Conservation (phyloP, 305 asterid genomes). For the Fraxinus platypoda region DNA sequence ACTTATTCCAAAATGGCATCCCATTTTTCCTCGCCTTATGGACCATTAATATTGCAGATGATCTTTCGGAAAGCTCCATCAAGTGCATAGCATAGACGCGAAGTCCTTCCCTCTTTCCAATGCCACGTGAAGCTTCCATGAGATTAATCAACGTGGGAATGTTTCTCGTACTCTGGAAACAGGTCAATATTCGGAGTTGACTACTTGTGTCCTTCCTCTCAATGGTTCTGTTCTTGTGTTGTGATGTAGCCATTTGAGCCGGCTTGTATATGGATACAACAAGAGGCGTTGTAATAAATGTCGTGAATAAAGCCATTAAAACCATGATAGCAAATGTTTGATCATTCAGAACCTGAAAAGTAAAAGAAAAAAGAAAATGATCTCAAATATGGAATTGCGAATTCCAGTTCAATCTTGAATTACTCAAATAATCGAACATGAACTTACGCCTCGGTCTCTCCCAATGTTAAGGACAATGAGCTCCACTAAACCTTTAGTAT, state of each 20-base stretch:
- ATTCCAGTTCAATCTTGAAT: background rate
- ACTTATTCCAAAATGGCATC: conserved; percentile 72
- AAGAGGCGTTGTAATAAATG: conserved; percentile 75
- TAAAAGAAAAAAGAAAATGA: background rate
- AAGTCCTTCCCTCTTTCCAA: conserved; percentile 54
- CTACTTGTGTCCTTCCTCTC: conserved; percentile 46
- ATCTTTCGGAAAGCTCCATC: conserved; percentile 80
- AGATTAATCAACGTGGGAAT: conserved; percentile 72
- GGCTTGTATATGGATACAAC: conserved; percentile 69
- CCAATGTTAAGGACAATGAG: conserved; percentile 92
- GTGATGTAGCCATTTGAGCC: conserved; percentile 44
- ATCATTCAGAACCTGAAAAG: conserved; percentile 70
- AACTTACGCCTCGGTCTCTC: conserved; percentile 72
- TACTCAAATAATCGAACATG: background rate
- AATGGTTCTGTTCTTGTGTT: conserved; percentile 63
- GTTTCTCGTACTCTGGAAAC: conserved; percentile 65
- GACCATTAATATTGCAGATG: conserved; percentile 85
- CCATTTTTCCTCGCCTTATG: conserved; percentile 83
- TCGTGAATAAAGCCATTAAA: conserved; percentile 86
- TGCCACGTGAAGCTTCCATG: conserved; percentile 80
- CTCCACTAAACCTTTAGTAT: conserved; percentile 93
- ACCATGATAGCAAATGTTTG: conserved; percentile 87
- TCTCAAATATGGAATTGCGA: conserved; percentile 3
- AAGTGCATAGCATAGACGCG: conserved; percentile 87
- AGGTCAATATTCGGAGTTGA: conserved; percentile 60